Evolutionary conservation across 345 rosid species (phyloP), one percentile per base, ranked within the genome.

Genomic region (Conringia planisiliqua): DNA sequence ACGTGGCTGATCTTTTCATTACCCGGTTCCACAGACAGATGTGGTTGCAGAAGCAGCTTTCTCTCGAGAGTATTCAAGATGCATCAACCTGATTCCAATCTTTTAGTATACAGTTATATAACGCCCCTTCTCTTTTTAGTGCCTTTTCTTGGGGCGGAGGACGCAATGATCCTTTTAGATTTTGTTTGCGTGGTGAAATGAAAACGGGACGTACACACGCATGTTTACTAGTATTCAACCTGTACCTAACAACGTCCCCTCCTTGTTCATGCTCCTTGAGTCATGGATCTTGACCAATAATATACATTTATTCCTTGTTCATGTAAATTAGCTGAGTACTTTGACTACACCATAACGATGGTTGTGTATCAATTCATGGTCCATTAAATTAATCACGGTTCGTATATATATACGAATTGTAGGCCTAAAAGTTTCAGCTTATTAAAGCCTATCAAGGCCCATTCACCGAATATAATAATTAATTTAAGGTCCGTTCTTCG

Each of bases 21-120:
- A 76, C 40, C 44, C 81, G 89, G 47, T 90, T 93, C 63, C 90
- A 90, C 54, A 69, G 82, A 3, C 92, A 90, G 83, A 82, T 89
- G 70, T 79, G 84, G 90, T 43, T 93, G 72, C 98, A 93, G 88
- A 93, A 85, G 78, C 96, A 88, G 24, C 82, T 73, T 1, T 93
- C 95, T 52, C 47, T 77, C 2, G 80, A 66, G 43, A 58, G 17
- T 50, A 67, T 17, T 30, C 79, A 57, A 62, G 79, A 70, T 26
- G 62, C 38, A 42, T 10, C 73, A 0, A 50, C 62, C 3, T 66
- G 62, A 17, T 3, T 50, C 4, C 10, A 36, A 13, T 38, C 74
- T 71, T 69, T 17, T 3, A 3, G 7, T 44, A 56, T 27, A 65
- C 24, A 24, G 13, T 10, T 8, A 35, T 7, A 4, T 50, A 46